Evolutionary conservation across 106 monocot genomes (phyloP).

Genomic region (Posidonia australis): DNA sequence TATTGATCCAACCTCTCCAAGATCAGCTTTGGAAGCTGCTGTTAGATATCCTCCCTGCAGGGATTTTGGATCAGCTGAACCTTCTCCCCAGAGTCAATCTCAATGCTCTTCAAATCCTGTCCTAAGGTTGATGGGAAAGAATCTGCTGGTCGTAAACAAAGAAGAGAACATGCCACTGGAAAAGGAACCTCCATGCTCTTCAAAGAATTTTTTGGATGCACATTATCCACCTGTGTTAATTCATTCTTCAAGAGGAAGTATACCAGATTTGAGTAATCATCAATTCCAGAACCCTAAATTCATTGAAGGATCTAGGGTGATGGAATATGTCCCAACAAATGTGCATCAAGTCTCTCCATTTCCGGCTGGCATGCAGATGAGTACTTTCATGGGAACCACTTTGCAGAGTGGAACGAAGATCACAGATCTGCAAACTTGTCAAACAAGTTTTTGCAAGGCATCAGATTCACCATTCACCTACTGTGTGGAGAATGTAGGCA

Average conservation of each 20-base stretch:
- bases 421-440: neutral
- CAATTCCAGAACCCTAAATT: conserved; percentile 16
- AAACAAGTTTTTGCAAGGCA: neutral
- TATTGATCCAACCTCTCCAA: neutral
- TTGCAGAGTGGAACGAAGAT: neutral
- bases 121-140: conserved; percentile 75
- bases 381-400: conserved; percentile 7
- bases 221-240: conserved; percentile 8
- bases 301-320: neutral
- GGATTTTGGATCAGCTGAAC: conserved; percentile 18
- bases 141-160: conserved; percentile 41
- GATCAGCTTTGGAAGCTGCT: conserved; percentile 7
- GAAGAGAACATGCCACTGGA: conserved; percentile 14
- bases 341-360: conserved; percentile 5
- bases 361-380: conserved; percentile 2
- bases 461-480: neutral
- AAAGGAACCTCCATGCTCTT: conserved; percentile 3
- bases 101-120: conserved; percentile 29
- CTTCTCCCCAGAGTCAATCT: conserved; percentile 10
- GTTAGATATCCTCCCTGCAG: neutral
- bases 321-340: conserved; percentile 5
- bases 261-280: conserved; percentile 3
- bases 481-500: neutral
- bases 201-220: neutral
- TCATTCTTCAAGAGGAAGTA: neutral